Percentiles rank a stretch among this genome's conserved stretches.
phyloP scores from a whole-genome alignment of 495 filamentous ascomycete genomes.

The Aspergillus kassunensis region DNA sequence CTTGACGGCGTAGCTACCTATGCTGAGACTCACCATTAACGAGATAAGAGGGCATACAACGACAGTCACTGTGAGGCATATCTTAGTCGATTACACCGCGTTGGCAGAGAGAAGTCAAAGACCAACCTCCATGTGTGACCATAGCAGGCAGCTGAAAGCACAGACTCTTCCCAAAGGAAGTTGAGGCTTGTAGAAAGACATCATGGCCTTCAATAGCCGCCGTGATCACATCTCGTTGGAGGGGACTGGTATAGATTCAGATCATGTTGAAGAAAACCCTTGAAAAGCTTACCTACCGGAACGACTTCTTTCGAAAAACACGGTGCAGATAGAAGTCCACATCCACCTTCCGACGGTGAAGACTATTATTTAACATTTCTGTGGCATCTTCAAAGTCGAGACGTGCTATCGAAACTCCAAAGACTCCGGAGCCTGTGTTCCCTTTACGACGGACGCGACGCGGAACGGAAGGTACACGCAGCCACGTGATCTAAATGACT shows the following conservation, averaged over 20 bases:
- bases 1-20: not conserved
- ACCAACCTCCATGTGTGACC: constrained; percentile 75
- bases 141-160: constrained; percentile 93
- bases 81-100: constrained; percentile 8
- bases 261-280: not conserved
- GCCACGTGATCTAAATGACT: constrained; percentile 19
- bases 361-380: constrained; percentile 18
- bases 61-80: constrained; percentile 62
- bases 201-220: constrained; percentile 79
- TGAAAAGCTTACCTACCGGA: constrained; percentile 53
- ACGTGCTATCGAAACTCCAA: not conserved
- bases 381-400: constrained; percentile 14
- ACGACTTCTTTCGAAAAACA: constrained; percentile 72
- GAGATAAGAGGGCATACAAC: constrained; percentile 88
- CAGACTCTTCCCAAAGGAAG: constrained; percentile 90
- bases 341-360: constrained; percentile 47
- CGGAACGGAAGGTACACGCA: constrained; percentile 12
- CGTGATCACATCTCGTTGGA: constrained; percentile 81
- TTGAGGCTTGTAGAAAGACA: constrained; percentile 95
- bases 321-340: constrained; percentile 80
- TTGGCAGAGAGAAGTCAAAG: not conserved
- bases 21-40: constrained; percentile 67
- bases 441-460: not conserved
- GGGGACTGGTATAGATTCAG: constrained; percentile 55
- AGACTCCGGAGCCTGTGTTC: not conserved